Evolutionary conservation across 768 basidiomycete species (phyloP).

Genomic region (Kwoniella heveanensis): DNA sequence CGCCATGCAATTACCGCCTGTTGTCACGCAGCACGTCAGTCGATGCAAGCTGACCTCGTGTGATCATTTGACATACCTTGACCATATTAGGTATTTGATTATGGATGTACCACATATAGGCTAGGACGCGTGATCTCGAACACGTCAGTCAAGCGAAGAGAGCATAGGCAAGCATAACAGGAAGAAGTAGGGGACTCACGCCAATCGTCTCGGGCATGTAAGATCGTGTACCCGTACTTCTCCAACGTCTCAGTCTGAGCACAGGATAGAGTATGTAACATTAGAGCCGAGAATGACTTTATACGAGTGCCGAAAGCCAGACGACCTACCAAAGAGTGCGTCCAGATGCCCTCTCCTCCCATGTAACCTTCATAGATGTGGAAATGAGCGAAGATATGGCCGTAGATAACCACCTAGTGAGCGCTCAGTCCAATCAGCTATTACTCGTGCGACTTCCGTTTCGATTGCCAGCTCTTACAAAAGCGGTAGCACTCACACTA

Average conservation of each 20-base stretch:
- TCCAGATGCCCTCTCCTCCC: conserved; percentile 27
- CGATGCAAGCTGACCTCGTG: too few species aligned
- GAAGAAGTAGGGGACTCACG: too few species aligned
- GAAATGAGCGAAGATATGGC: conserved; percentile 18
- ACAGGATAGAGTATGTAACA: background rate
- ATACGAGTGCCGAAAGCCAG: too few species aligned
- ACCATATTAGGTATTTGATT: conserved; percentile 27
- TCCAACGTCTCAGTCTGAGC: conserved; percentile 6
- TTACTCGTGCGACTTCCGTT: background rate
- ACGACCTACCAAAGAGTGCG: conserved; percentile 2
- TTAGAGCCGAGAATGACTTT: too few species aligned
- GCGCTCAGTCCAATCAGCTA: background rate
- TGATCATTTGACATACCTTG: conserved; percentile 14
- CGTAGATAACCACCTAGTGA: conserved; percentile 18
- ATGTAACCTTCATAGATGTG: conserved; percentile 25
- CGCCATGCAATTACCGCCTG: conserved; percentile 20
- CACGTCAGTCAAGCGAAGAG: too few species aligned
- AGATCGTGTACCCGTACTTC: conserved; percentile 20
- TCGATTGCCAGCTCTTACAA: background rate
- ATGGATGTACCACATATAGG: conserved; percentile 22
- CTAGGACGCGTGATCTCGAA: background rate
- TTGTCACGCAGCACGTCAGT: too few species aligned
- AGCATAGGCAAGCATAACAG: too few species aligned
- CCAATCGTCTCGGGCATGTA: conserved; percentile 29
- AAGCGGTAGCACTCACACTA: conserved; percentile 12